Conservation (phyloP, 1,139 yeast genomes). For the Pichia sp. region DNA sequence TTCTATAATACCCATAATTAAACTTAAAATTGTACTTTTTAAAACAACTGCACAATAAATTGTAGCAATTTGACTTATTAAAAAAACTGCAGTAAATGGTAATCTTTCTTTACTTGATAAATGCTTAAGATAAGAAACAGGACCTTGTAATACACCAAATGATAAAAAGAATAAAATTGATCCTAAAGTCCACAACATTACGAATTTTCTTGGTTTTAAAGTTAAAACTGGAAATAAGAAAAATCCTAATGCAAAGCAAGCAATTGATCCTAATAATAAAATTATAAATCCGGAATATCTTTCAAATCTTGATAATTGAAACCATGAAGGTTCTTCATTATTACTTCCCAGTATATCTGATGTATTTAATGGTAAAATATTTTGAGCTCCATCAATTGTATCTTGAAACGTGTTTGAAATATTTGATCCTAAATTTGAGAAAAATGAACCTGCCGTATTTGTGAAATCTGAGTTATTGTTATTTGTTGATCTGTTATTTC, state of each 20-base stretch:
- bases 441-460: slow-evolving; percentile 22
- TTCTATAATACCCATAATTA: slow-evolving; percentile 71
- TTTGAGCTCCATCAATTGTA: slow-evolving; percentile 38
- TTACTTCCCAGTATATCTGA: slow-evolving; percentile 36
- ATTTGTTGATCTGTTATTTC: slow-evolving; percentile 16
- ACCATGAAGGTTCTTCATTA: slow-evolving; percentile 55
- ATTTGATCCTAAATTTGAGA: slow-evolving; percentile 21
- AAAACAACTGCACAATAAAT: slow-evolving; percentile 43
- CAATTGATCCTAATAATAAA: slow-evolving; percentile 67
- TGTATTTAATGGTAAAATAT: slow-evolving; percentile 47
- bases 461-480: slow-evolving; percentile 12
- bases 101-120: slow-evolving; percentile 69
- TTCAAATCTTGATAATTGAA: slow-evolving; percentile 67
- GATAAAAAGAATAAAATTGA: slow-evolving; percentile 80
- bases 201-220: slow-evolving; percentile 86
- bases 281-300: slow-evolving; percentile 71
- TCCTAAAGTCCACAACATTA: slow-evolving; percentile 86
- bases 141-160: slow-evolving; percentile 91
- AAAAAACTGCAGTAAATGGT: slow-evolving; percentile 74
- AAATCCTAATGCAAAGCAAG: slow-evolving; percentile 78
- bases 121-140: slow-evolving; percentile 69
- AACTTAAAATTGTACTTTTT: slow-evolving; percentile 70
- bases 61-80: slow-evolving; percentile 38
- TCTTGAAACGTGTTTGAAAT: slow-evolving; percentile 21
- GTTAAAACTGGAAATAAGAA: slow-evolving; percentile 86